These are phyloP conservation scores for Parmelia sp. DNA, from an alignment of 495 filamentous ascomycete species.

Conservation along the genomic window DNA sequence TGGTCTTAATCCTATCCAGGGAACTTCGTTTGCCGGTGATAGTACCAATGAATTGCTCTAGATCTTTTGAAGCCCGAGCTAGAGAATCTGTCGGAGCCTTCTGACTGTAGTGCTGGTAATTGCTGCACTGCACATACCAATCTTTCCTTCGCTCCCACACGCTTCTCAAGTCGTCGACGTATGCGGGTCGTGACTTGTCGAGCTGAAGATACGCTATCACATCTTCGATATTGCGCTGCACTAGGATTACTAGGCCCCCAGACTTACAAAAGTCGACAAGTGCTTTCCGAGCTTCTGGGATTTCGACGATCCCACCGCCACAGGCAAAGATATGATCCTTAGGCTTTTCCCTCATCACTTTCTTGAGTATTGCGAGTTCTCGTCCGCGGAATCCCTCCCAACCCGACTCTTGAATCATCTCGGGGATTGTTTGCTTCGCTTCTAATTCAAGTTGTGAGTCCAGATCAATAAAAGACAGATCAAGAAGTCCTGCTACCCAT, in stretches of 20 bases:
- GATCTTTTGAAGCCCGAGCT: slow-evolving; percentile 65
- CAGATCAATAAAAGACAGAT: slow-evolving; percentile 75
- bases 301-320: slow-evolving; percentile 90
- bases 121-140: slow-evolving; percentile 91
- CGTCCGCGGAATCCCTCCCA: slow-evolving; percentile 86
- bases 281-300: slow-evolving; percentile 68
- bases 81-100: slow-evolving; percentile 44
- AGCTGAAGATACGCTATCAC: slow-evolving; percentile 85
- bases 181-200: slow-evolving; percentile 89
- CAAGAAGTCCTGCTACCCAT: slow-evolving; percentile 70
- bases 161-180: slow-evolving; percentile 85
- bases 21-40: slow-evolving; percentile 64
- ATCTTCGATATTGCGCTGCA: slow-evolving; percentile 79
- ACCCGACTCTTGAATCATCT: slow-evolving; percentile 69
- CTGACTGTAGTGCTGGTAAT: slow-evolving; percentile 86
- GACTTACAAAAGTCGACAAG: slow-evolving; percentile 65
- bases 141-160: slow-evolving; percentile 90
- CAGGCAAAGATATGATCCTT: slow-evolving; percentile 82
- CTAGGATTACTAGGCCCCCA: slow-evolving; percentile 83
- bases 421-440: slow-evolving; percentile 68
- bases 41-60: slow-evolving; percentile 66
- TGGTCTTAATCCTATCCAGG: slow-evolving; percentile 59
- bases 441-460: slow-evolving; percentile 75
- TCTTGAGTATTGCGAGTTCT: slow-evolving; percentile 69
- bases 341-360: slow-evolving; percentile 65